phyloP scores from a whole-genome alignment of 2,329 filamentous ascomycete species.

The Penicillium thymicola region DNA sequence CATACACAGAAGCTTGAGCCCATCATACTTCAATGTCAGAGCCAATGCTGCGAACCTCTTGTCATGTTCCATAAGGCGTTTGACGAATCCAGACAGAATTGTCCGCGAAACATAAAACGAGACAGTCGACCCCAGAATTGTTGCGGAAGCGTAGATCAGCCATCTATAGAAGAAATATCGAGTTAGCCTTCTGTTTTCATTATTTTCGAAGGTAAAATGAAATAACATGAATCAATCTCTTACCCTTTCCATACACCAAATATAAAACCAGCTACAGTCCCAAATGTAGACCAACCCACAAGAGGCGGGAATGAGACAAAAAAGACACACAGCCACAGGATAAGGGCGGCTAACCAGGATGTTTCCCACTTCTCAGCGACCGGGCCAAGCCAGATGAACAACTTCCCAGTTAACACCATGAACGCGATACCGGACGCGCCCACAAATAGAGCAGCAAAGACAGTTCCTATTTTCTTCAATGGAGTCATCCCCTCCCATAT shows the following conservation, averaged over 20 bases:
- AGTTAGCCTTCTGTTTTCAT: too few species aligned
- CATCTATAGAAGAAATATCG: slow-evolving; percentile 55
- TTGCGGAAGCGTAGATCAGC: slow-evolving; percentile 77
- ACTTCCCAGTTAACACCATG: slow-evolving; percentile 72
- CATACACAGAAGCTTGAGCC: slow-evolving; percentile 82
- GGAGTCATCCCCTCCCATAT: slow-evolving; percentile 44
- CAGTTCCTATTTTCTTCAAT: slow-evolving; percentile 60
- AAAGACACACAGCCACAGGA: slow-evolving; percentile 74
- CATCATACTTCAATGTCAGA: slow-evolving; percentile 85
- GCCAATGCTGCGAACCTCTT: slow-evolving; percentile 83
- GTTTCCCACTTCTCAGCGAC: slow-evolving; percentile 73
- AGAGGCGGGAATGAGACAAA: slow-evolving; percentile 79
- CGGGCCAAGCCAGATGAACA: slow-evolving; percentile 74
- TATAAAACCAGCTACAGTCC: slow-evolving; percentile 67
- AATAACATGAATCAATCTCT: slow-evolving; percentile 22
- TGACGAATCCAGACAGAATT: slow-evolving; percentile 73
- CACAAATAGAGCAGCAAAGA: slow-evolving; percentile 50
- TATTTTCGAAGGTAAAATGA: too few species aligned
- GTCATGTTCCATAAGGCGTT: slow-evolving; percentile 76
- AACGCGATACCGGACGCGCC: slow-evolving; percentile 62
- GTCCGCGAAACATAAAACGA: slow-evolving; percentile 80
- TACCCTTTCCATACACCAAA: slow-evolving; percentile 71
- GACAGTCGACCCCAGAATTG: slow-evolving; percentile 70
- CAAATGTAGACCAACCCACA: slow-evolving; percentile 78
- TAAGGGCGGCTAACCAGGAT: slow-evolving; percentile 65